Evolutionary conservation across 352 stramenopile genomes (phyloP).

Genomic region (Paralagenidium karlingii): DNA sequence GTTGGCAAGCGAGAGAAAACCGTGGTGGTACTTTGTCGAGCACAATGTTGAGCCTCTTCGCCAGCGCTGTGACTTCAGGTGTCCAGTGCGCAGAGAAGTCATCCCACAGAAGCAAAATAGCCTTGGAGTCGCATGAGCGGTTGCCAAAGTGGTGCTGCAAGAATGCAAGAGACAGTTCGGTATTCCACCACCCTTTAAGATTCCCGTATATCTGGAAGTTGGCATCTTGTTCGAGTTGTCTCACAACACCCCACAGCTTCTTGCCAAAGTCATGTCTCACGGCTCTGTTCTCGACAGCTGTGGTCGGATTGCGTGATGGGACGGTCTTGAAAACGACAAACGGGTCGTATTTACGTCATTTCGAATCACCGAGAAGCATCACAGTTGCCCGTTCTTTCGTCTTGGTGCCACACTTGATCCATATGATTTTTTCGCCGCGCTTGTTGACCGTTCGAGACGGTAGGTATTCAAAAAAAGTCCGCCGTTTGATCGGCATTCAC

Average conservation of each 20-base stretch:
- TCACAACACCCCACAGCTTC: constrained; percentile 6
- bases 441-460: constrained; percentile 5
- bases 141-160: constrained; percentile 8
- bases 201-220: constrained; percentile 13
- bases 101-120: constrained; percentile 2
- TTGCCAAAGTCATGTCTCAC: constrained; percentile 8
- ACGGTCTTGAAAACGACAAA: constrained; percentile 16
- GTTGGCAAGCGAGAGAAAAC: constrained; percentile 4
- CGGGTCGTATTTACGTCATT: constrained; percentile 9
- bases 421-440: constrained; percentile 9
- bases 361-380: constrained; percentile 12
- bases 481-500: constrained; percentile 13
- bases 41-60: not conserved
- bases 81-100: constrained; percentile 7
- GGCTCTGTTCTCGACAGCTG: constrained; percentile 3
- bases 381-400: constrained; percentile 11
- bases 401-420: constrained; percentile 7
- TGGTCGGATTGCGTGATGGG: not conserved
- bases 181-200: constrained; percentile 15
- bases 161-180: constrained; percentile 11
- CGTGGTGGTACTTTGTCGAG: constrained; percentile 3
- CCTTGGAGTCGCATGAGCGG: not conserved
- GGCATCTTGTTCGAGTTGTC: constrained; percentile 3
- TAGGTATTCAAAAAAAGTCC: constrained; percentile 15
- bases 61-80: not conserved